These are phyloP conservation scores for Capsella rubella DNA, from an alignment of 441 rosid species.

Conservation along the genomic window DNA sequence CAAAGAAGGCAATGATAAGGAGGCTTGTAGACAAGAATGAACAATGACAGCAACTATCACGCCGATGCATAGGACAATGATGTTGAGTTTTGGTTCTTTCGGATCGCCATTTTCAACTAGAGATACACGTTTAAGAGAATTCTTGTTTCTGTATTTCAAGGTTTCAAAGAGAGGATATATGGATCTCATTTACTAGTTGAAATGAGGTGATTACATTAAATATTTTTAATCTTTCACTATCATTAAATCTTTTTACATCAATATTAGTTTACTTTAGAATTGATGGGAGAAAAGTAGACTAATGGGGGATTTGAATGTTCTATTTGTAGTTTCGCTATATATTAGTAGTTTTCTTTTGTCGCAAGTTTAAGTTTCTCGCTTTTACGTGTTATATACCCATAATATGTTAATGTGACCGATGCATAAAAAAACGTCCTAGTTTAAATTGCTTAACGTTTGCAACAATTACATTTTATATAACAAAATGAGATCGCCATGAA, in stretches of 20 bases:
- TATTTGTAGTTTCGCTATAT: conserved; percentile 14
- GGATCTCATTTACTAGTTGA: conserved; percentile 5
- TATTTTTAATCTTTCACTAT: too few species aligned
- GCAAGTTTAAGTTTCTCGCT: background rate
- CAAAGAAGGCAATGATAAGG: conserved; percentile 46
- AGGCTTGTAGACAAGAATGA: conserved; percentile 51
- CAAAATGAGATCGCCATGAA: background rate
- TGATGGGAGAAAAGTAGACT: background rate
- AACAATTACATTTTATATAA: conserved; percentile 11
- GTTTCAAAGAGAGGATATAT: conserved; percentile 14
- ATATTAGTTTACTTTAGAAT: background rate
- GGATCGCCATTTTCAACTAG: conserved; percentile 49
- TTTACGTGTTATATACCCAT: background rate
- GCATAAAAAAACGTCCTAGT: conserved; percentile 13
- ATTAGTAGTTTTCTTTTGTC: background rate
- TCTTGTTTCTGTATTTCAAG: background rate
- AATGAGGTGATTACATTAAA: background rate
- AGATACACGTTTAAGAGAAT: conserved; percentile 4
- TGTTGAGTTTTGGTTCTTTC: conserved; percentile 40
- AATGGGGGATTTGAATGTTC: conserved; percentile 12
- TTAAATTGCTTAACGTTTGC: background rate
- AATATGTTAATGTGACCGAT: background rate
- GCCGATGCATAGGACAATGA: conserved; percentile 52
- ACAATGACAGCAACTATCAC: conserved; percentile 59
- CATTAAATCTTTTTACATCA: background rate